These are phyloP conservation scores for Diaporthe caulivora DNA, from an alignment of 2,329 filamentous ascomycete species.

Conservation along the genomic window DNA sequence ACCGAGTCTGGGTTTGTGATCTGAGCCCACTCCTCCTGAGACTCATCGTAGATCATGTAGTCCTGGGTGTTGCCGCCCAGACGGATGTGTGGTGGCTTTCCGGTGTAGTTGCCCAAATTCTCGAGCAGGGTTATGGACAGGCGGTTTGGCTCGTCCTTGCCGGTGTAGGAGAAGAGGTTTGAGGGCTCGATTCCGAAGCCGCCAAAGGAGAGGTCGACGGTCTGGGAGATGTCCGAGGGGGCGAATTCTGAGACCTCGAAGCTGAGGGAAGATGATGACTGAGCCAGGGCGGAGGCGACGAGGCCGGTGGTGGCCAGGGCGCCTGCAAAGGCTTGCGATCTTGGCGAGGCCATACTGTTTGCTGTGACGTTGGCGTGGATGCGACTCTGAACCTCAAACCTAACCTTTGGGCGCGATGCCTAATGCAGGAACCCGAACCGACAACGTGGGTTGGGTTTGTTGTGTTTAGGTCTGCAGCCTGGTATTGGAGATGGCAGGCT, in stretches of 20 bases:
- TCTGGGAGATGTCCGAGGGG: constrained; percentile 28
- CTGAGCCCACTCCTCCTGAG: constrained; percentile 52
- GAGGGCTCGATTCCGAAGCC: constrained; percentile 66
- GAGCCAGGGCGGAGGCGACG: constrained; percentile 33
- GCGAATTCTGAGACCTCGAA: constrained; percentile 29
- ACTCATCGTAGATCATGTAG: constrained; percentile 58
- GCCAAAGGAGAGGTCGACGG: constrained; percentile 57
- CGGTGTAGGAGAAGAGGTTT: constrained; percentile 64
- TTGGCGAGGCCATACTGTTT: constrained; percentile 30
- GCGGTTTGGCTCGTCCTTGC: constrained; percentile 54
- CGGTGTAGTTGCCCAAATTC: constrained; percentile 62
- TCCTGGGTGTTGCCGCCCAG: constrained; percentile 65
- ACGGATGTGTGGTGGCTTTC: constrained; percentile 60
- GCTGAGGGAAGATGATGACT: constrained; percentile 12
- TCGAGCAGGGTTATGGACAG: constrained; percentile 61
- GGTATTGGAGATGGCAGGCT: background rate
- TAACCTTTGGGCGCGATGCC: background rate
- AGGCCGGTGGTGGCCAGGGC: constrained; percentile 27
- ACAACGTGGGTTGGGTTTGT: constrained; percentile 10
- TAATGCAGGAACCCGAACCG: constrained; percentile 33
- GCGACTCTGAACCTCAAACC: constrained; percentile 4
- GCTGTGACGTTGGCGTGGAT: constrained; percentile 12
- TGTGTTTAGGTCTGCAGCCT: background rate
- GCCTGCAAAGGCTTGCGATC: constrained; percentile 31
- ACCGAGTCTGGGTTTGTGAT: constrained; percentile 52